A percentile compares a stretch with the other conserved stretches of the same genome.
phyloP scores from a whole-genome alignment of 2,329 filamentous ascomycete genomes.

The Tolypocladium sp. region DNA sequence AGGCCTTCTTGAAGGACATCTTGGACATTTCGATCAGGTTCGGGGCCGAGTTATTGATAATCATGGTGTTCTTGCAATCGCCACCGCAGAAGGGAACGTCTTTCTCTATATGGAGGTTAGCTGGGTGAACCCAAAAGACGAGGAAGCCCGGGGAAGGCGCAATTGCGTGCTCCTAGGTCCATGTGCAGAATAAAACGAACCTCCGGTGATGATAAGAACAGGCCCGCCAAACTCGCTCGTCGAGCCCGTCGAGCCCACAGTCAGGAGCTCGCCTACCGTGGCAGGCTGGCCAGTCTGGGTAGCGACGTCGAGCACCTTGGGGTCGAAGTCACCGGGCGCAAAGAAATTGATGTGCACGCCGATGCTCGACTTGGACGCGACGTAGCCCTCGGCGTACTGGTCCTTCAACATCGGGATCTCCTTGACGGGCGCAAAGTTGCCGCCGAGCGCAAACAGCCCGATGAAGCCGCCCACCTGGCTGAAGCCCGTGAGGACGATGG shows the following conservation, averaged over 20 bases:
- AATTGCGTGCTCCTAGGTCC: background rate
- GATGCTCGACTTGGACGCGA: slow-evolving; percentile 34
- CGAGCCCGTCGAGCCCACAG: slow-evolving; percentile 30
- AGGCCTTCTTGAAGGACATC: slow-evolving; percentile 33
- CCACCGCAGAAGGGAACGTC: slow-evolving; percentile 53
- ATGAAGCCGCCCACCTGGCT: slow-evolving; percentile 37
- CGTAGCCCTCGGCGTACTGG: slow-evolving; percentile 39
- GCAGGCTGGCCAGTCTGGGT: slow-evolving; percentile 44
- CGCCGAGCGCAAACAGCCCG: slow-evolving; percentile 30
- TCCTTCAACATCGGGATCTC: slow-evolving; percentile 14
- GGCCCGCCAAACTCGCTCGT: slow-evolving; percentile 39
- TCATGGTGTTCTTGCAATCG: slow-evolving; percentile 40
- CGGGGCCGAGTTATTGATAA: slow-evolving; percentile 23
- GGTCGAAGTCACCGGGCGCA: slow-evolving; percentile 44
- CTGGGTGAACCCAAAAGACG: background rate
- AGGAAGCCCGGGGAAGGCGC: background rate
- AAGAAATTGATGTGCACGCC: slow-evolving; percentile 45
- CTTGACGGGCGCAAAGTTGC: slow-evolving; percentile 36
- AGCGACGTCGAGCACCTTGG: slow-evolving; percentile 35
- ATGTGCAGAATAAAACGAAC: slow-evolving; percentile 15
- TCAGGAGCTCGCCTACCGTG: slow-evolving; percentile 49
- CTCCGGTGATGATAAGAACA: slow-evolving; percentile 49
- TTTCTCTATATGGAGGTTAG: slow-evolving; percentile 19
- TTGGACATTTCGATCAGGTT: slow-evolving; percentile 32
- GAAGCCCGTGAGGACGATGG: slow-evolving; percentile 53